Base-by-base conservation (phyloP, 768 basidiomycete genomes). In the Pleurotus giganteus region DNA sequence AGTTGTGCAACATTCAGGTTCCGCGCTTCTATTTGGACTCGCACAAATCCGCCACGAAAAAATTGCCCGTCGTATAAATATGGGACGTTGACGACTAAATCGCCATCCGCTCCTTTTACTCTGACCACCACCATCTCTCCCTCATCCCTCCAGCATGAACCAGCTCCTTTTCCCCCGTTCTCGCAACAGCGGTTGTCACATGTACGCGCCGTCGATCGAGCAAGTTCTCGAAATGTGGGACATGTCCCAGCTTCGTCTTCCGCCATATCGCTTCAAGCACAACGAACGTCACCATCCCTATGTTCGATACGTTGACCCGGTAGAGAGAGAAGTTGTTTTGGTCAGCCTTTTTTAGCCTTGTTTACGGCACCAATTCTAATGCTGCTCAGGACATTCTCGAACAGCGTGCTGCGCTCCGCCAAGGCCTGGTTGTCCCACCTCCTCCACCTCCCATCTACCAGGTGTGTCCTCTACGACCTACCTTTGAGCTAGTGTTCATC, bases 101-200 rank as follows among this genome's bases (percentile, higher is more conserved):
- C n/a, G n/a, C n/a, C n/a, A n/a, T n/a, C n/a, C n/a, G n/a, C n/a
- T n/a, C n/a, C n/a, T n/a, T n/a, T n/a, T n/a, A n/a, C n/a, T n/a
- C n/a, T n/a, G n/a, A n/a, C n/a, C n/a, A n/a, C n/a, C n/a, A n/a
- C n/a, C n/a, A n/a, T n/a, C n/a, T n/a, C n/a, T n/a, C n/a, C n/a
- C n/a, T n/a, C n/a, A n/a, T n/a, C n/a, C n/a, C n/a, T n/a, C n/a
- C n/a, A n/a, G n/a, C n/a, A n/a, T n/a, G n/a, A n/a, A n/a, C n/a
- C n/a, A n/a, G n/a, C n/a, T n/a, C n/a, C n/a, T n/a, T n/a, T n/a
- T n/a, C n/a, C n/a, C 26, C 15, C 46, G 29, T 17, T 47, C 46
- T 31, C 46, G 46, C 26, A 47, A 47, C 12, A 23, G 46, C 26
- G 46, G 46, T n/a, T 29, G 27, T 23, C 46, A 47, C 31, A 47